Evolutionary conservation across 2,329 filamentous ascomycete genomes (phyloP), one percentile per base, ranked within the genome.

Genomic region (Xylaria polymorpha): DNA sequence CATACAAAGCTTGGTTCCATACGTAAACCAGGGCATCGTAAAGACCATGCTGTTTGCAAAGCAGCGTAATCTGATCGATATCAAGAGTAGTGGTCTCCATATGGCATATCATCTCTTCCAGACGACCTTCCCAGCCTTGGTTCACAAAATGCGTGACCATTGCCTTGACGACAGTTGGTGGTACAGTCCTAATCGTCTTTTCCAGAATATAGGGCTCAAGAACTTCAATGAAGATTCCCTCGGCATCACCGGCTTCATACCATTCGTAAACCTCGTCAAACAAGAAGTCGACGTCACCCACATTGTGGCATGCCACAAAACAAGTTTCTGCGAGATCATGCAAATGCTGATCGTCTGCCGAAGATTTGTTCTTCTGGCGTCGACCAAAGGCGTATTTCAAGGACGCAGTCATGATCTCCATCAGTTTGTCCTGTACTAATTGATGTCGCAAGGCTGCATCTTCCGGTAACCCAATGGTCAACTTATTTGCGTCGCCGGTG

Each of bases 11-110:
- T 79, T 93, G 91, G 69, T 97, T 98, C 96, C 96, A 99, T 64
- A 99, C 92, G 78, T 98, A 98, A 51, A 97, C 94, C 66, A 98
- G 87, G 1, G 96, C 97, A 80, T 99, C 97, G 77, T 98, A 99
- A 4, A 99, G 86, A 72, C 92, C 89, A 79, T 98, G 91, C 77
- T 95, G 91, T 79, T 96, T 97, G 85, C 96, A 99, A 29, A 99
- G 85, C 14, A 88, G 87, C 0, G 95, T 98, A 67, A 97, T 90
- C 80, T 98, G 93, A 78, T 99, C 95, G 73, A 99, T 90, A 78
- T 99, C 97, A 77, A 99, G 90, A 0, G 94, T 97, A 15, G 88
- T 85, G 1, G 95, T 97, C 75, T 97, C 92, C 82, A 99, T 91
- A 72, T 95, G 91, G 79, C 95, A 98, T 39, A 99, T 92, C 79